Conservation (phyloP, 2,329 filamentous ascomycete species). For the Fusarium sp. region DNA sequence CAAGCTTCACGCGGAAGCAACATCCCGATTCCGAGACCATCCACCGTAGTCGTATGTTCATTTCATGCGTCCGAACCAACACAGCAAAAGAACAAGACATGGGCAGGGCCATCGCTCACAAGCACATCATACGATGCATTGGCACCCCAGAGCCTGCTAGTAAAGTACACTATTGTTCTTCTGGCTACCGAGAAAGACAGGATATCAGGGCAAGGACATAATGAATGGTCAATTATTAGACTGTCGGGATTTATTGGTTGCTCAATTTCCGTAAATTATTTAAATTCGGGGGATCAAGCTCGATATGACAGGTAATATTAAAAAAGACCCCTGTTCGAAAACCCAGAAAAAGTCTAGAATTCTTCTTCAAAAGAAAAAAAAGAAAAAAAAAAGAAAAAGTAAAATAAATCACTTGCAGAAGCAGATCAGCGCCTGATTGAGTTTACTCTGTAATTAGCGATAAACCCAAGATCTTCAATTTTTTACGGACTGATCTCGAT, state of each 20-base stretch:
- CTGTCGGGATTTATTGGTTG: not conserved
- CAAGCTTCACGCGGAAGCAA: not conserved
- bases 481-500: not conserved
- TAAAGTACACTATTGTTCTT: not conserved
- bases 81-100: not conserved
- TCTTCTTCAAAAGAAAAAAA: not conserved
- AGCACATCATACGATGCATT: not conserved
- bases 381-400: not conserved
- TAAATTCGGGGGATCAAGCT: not conserved
- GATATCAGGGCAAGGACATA: too few species aligned
- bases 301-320: conserved; percentile 1
- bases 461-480: not conserved
- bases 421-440: not conserved
- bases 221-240: not conserved
- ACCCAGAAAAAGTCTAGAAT: not conserved
- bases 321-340: not conserved
- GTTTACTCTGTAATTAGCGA: not conserved
- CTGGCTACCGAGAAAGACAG: not conserved
- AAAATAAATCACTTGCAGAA: not conserved
- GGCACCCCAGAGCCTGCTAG: not conserved
- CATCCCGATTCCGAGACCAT: not conserved
- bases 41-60: not conserved
- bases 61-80: not conserved
- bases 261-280: not conserved
- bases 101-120: not conserved